phyloP scores from a whole-genome alignment of 2,329 filamentous ascomycete species.

The Ilyonectria mors-panacis region DNA sequence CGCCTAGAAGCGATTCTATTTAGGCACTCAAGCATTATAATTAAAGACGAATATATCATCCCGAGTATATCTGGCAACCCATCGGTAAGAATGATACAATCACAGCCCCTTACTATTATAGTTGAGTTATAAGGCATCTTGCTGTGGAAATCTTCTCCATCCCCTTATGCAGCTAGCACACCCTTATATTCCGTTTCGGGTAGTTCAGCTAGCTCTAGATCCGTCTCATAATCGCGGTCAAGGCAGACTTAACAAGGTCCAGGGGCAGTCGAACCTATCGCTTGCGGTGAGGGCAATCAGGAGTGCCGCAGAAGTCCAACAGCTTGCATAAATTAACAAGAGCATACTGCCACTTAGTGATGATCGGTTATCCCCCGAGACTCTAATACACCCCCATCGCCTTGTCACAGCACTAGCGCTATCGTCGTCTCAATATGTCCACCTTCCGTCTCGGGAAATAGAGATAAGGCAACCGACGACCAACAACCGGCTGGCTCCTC shows the following conservation, averaged over 20 bases:
- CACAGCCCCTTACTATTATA: neutral
- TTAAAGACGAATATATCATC: neutral
- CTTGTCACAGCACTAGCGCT: neutral
- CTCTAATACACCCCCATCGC: neutral
- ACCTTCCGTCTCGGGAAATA: too few species aligned
- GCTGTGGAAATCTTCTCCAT: neutral
- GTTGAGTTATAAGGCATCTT: neutral
- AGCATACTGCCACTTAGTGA: neutral
- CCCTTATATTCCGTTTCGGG: too few species aligned
- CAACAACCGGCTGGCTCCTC: too few species aligned
- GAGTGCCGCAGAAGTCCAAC: neutral
- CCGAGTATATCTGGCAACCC: neutral
- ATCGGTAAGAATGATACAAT: neutral
- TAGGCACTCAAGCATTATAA: neutral
- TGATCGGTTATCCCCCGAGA: neutral
- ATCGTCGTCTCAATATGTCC: too few species aligned
- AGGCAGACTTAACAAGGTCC: neutral
- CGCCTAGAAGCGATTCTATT: neutral
- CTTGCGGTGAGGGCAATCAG: neutral
- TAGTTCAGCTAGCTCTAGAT: neutral
- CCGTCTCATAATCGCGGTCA: neutral
- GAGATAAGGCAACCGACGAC: too few species aligned
- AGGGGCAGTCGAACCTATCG: neutral
- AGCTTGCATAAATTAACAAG: constrained; percentile 1
- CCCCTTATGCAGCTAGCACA: neutral